Percentiles rank a stretch among this genome's conserved stretches.
Conservation (phyloP, 345 rosid genomes). For the Bruguiera gymnorhiza region DNA sequence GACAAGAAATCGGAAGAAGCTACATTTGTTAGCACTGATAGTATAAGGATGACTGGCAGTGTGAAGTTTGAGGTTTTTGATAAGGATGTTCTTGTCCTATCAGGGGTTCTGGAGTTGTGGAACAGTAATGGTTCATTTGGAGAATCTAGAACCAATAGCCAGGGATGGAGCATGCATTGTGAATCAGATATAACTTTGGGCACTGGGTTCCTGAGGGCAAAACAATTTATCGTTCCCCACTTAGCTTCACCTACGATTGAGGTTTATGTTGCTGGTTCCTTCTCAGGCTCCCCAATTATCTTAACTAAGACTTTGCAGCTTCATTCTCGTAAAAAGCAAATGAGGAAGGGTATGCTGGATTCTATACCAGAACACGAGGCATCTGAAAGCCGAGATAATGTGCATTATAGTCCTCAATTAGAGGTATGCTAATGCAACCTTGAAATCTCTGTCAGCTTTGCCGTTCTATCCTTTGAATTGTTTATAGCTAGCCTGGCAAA, state of each 20-base stretch:
- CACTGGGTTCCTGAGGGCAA: conserved; percentile 19
- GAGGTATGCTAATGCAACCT: conserved; percentile 17
- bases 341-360: conserved; percentile 18
- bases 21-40: conserved; percentile 33
- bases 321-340: conserved; percentile 1
- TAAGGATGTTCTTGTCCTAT: conserved; percentile 17
- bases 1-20: conserved; percentile 36
- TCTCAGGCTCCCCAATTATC: conserved; percentile 27
- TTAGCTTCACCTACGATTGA: conserved; percentile 19
- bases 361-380: conserved; percentile 25
- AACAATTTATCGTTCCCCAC: conserved; percentile 16
- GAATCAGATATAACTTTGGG: conserved; percentile 17
- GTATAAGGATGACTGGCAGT: conserved; percentile 20
- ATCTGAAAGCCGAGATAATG: conserved; percentile 11
- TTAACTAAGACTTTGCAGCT: conserved; percentile 26
- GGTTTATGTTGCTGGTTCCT: conserved; percentile 32
- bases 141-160: conserved; percentile 15
- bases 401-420: conserved; percentile 6
- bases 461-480: neutral
- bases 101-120: conserved; percentile 22
- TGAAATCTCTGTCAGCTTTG: neutral
- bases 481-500: neutral
- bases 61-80: conserved; percentile 28
- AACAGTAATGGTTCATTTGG: conserved; percentile 17
- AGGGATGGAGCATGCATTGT: conserved; percentile 28